Percentiles rank a stretch among this genome's conserved stretches.
phyloP scores from a whole-genome alignment of 345 rosid species.

The Pseudoturritis turrita region DNA sequence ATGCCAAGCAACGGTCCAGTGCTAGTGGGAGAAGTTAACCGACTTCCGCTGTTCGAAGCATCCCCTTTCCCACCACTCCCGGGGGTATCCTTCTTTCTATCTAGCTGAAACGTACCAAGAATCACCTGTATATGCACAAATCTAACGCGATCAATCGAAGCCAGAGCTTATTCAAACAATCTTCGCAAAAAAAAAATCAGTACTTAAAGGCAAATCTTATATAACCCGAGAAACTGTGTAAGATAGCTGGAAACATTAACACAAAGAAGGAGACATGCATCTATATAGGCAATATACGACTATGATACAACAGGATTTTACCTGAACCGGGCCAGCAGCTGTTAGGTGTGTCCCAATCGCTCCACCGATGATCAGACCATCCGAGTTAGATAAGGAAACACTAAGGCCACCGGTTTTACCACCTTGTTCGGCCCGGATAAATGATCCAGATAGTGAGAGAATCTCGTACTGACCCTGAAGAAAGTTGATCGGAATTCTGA shows the following conservation, averaged over 20 bases:
- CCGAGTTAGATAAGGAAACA: slow-evolving; percentile 56
- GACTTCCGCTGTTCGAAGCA: slow-evolving; percentile 41
- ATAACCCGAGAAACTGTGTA: not conserved
- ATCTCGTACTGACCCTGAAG: slow-evolving; percentile 85
- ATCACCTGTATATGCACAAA: slow-evolving; percentile 46
- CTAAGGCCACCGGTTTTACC: slow-evolving; percentile 81
- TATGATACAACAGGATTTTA: slow-evolving; percentile 19
- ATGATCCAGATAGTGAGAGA: slow-evolving; percentile 82
- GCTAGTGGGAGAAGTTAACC: slow-evolving; percentile 44
- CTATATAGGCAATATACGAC: not conserved
- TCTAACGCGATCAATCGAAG: not conserved
- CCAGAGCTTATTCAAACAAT: not conserved
- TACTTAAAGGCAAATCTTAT: not conserved
- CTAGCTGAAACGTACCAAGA: slow-evolving; percentile 65
- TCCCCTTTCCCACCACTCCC: slow-evolving; percentile 42
- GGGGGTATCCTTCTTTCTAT: slow-evolving; percentile 42
- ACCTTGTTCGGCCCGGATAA: slow-evolving; percentile 69
- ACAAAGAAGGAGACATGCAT: not conserved
- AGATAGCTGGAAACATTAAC: not conserved
- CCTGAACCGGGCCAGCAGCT: slow-evolving; percentile 97
- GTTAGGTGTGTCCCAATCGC: slow-evolving; percentile 74
- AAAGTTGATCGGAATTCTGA: not conserved
- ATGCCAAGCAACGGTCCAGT: slow-evolving; percentile 43
- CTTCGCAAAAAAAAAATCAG: not conserved
- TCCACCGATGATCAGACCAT: slow-evolving; percentile 89